Percentiles rank a stretch among this genome's conserved stretches.
phyloP scores from a whole-genome alignment of 2,329 filamentous ascomycete species.

The Botryotinia globosa region DNA sequence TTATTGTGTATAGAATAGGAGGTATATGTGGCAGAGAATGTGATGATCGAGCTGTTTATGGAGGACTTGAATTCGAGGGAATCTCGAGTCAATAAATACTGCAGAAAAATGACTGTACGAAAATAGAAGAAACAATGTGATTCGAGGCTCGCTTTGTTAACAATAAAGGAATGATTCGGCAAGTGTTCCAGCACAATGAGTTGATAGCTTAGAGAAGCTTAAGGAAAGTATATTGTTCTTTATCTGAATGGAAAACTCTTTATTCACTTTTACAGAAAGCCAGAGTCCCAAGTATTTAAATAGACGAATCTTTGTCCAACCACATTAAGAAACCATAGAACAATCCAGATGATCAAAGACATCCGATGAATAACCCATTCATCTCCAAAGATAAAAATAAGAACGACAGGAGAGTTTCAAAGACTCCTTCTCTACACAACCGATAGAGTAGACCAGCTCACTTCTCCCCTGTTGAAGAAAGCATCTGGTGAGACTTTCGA shows the following conservation, averaged over 20 bases:
- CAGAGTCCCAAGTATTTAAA: background rate
- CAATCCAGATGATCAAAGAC: background rate
- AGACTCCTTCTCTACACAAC: background rate
- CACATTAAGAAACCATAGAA: background rate
- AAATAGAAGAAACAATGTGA: conserved; percentile 1
- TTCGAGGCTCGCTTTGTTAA: background rate
- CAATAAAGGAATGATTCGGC: background rate
- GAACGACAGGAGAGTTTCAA: conserved; percentile 9
- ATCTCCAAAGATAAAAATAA: background rate
- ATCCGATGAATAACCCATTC: background rate
- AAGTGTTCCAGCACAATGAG: background rate
- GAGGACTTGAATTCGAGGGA: background rate
- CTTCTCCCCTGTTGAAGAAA: background rate
- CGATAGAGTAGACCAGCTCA: background rate
- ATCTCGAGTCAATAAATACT: background rate
- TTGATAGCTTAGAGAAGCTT: background rate
- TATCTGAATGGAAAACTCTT: background rate
- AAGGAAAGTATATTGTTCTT: background rate
- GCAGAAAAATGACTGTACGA: background rate
- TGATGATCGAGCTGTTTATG: background rate
- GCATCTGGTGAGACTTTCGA: background rate
- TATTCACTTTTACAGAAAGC: background rate
- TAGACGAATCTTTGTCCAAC: background rate
- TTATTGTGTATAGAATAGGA: background rate
- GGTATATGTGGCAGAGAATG: background rate